Conservation (phyloP, 495 filamentous ascomycete genomes). For the Pseudoneurospora amorphoporcata region DNA sequence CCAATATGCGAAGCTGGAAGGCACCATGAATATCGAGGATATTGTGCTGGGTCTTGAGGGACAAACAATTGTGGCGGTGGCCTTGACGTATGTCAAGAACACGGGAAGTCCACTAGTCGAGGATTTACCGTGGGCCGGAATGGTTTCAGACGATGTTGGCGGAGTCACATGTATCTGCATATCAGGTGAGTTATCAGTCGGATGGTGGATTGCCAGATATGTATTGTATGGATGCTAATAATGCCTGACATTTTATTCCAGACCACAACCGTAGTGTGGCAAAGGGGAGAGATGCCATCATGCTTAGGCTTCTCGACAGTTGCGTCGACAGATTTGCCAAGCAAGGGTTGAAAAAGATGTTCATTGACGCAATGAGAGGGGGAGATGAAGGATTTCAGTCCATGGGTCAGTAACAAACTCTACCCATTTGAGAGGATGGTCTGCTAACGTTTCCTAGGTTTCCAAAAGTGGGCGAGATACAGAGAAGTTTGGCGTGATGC, state of each 20-base stretch:
- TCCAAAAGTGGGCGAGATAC: slow-evolving; percentile 41
- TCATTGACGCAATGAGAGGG: slow-evolving; percentile 35
- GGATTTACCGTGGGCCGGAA: slow-evolving; percentile 50
- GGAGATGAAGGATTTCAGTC: slow-evolving; percentile 35
- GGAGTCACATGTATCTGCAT: slow-evolving; percentile 54
- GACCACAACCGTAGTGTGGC: slow-evolving; percentile 24
- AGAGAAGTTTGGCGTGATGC: slow-evolving; percentile 35
- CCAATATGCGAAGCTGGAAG: slow-evolving; percentile 39
- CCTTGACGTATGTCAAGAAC: slow-evolving; percentile 43
- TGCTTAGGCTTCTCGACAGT: slow-evolving; percentile 36
- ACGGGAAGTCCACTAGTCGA: slow-evolving; percentile 41
- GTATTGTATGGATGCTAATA: neutral
- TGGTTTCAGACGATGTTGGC: slow-evolving; percentile 44
- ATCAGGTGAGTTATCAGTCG: slow-evolving; percentile 27
- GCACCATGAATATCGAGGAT: slow-evolving; percentile 36
- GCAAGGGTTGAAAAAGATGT: slow-evolving; percentile 31
- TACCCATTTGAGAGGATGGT: neutral
- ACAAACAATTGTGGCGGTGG: slow-evolving; percentile 40
- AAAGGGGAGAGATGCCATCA: slow-evolving; percentile 31
- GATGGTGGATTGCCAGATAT: neutral
- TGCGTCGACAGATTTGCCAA: slow-evolving; percentile 29
- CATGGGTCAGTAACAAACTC: slow-evolving; percentile 27
- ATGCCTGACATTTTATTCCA: neutral
- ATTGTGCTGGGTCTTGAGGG: slow-evolving; percentile 39
- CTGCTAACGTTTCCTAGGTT: slow-evolving; percentile 21